Conservation (phyloP, 441 rosid genomes). For the Isatis lusitanica region DNA sequence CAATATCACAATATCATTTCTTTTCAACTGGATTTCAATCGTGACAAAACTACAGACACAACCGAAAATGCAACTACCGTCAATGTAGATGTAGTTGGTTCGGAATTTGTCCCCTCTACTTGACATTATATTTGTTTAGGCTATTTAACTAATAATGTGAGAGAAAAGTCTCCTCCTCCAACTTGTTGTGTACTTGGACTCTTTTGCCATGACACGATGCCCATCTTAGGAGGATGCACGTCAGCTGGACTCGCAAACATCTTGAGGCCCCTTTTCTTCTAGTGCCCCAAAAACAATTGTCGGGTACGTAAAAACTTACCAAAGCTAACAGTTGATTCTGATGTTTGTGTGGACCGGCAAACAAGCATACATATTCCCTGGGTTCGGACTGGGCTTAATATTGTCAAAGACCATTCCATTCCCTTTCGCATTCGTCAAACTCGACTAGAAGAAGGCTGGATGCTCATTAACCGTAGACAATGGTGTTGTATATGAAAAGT, state of each 20-base stretch:
- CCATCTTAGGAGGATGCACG: slow-evolving; percentile 6
- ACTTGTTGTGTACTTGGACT: not conserved
- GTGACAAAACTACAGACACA: not conserved
- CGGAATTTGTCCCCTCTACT: not conserved
- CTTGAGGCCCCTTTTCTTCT: not conserved
- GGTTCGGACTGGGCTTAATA: slow-evolving; percentile 78
- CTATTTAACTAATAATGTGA: not conserved
- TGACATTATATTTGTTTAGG: not conserved
- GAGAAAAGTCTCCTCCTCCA: not conserved
- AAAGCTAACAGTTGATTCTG: slow-evolving; percentile 11
- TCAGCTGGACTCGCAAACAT: not conserved
- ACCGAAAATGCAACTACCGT: slow-evolving; percentile 1
- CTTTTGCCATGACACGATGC: not conserved
- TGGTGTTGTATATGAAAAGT: not conserved
- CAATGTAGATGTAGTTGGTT: slow-evolving; percentile 14
- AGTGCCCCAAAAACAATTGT: not conserved
- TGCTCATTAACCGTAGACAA: not conserved
- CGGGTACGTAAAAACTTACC: not conserved
- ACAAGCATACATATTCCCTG: slow-evolving; percentile 93
- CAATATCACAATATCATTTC: not conserved
- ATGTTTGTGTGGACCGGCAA: slow-evolving; percentile 50
- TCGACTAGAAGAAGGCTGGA: not conserved
- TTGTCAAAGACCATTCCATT: slow-evolving; percentile 77
- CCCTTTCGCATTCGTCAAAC: not conserved
- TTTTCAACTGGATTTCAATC: not conserved